Percentiles rank a stretch among this genome's conserved stretches.
Evolutionary conservation across 192 early-diverging fungal genomes (phyloP).

Genomic region (Coemansia guatemalensis): DNA sequence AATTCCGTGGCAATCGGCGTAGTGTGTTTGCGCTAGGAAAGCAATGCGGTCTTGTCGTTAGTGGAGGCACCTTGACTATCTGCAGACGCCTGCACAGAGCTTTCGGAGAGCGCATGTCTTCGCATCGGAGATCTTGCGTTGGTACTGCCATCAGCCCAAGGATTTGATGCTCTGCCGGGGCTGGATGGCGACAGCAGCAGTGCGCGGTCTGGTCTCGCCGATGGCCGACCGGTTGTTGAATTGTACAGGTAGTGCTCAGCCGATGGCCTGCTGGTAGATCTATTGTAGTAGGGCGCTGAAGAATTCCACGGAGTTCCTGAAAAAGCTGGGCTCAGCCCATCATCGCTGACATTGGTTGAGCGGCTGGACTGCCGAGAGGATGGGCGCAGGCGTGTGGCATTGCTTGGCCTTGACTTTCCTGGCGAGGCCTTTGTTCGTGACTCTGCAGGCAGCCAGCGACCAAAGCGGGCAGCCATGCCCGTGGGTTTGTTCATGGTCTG

Average conservation of each 20-base stretch:
- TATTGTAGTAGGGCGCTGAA: background rate
- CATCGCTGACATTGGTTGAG: constrained; percentile 33
- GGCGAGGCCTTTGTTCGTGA: constrained; percentile 11
- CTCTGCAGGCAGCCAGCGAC: constrained; percentile 29
- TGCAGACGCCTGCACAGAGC: constrained; percentile 8
- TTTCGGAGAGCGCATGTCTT: constrained; percentile 44
- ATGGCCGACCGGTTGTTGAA: constrained; percentile 3
- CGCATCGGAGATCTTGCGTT: constrained; percentile 15
- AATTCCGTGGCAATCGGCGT: background rate
- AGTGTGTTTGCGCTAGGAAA: background rate
- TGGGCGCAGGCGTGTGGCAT: constrained; percentile 36
- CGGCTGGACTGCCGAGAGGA: constrained; percentile 50
- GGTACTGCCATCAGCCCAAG: constrained; percentile 28
- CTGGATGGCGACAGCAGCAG: constrained; percentile 45
- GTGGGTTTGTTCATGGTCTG: constrained; percentile 15
- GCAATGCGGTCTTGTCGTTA: background rate
- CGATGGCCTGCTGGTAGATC: constrained; percentile 9
- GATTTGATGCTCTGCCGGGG: constrained; percentile 33
- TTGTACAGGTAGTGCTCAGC: constrained; percentile 24
- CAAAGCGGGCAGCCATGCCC: constrained; percentile 42
- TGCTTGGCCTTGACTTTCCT: constrained; percentile 20
- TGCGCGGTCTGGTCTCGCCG: background rate
- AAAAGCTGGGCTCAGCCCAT: constrained; percentile 15
- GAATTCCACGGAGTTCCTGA: background rate
- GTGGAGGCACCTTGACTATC: background rate